A percentile compares a stretch with the other conserved stretches of the same genome.
Conservation (phyloP, 352 stramenopile species). For the Phytophthora tubulina region DNA sequence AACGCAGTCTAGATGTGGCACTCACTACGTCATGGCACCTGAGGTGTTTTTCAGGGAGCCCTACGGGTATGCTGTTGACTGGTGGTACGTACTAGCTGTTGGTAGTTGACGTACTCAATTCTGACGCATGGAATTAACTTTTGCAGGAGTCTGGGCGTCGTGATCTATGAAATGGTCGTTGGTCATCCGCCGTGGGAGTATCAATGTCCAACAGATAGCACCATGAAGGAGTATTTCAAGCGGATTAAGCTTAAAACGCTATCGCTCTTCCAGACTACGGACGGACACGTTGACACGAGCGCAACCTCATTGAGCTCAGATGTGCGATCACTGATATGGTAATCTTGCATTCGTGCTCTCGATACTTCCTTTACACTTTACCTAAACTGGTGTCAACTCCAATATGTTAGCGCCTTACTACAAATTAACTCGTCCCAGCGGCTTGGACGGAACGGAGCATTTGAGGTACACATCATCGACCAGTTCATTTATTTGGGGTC, state of each 20-base stretch:
- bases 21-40: conserved; percentile 81
- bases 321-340: conserved; percentile 48
- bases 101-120: background rate
- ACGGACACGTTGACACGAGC: background rate
- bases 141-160: conserved; percentile 72
- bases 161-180: conserved; percentile 80
- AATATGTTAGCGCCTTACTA: conserved; percentile 32
- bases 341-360: background rate
- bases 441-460: conserved; percentile 49
- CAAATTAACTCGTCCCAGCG: conserved; percentile 50
- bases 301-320: conserved; percentile 19
- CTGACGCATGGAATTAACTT: background rate
- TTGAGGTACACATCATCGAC: conserved; percentile 32
- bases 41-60: conserved; percentile 61
- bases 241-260: conserved; percentile 33
- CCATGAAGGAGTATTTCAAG: conserved; percentile 47
- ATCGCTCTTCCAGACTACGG: conserved; percentile 9
- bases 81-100: conserved; percentile 62
- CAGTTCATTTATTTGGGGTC: background rate
- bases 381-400: background rate
- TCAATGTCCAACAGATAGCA: conserved; percentile 38
- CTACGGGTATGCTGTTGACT: conserved; percentile 61
- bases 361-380: background rate
- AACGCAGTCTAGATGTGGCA: conserved; percentile 70
- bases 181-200: conserved; percentile 80